These are phyloP conservation scores for Cladochytrium replicatum DNA, from an alignment of 192 early-diverging fungal species.

Conservation along the genomic window DNA sequence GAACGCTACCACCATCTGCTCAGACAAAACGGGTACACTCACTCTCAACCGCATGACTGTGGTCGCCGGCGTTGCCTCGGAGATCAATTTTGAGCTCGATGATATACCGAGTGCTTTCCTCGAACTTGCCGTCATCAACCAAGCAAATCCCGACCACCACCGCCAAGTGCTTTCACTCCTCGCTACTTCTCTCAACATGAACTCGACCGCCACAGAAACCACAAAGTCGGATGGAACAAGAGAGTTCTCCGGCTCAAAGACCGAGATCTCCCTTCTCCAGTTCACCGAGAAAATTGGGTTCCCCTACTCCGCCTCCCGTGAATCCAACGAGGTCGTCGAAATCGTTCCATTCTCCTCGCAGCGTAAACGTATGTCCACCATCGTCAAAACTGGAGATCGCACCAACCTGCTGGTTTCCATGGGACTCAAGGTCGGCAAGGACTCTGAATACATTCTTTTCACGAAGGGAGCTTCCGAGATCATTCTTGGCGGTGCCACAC, in stretches of 20 bases:
- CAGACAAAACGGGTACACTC: slow-evolving; percentile 97
- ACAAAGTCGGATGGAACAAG: slow-evolving; percentile 12
- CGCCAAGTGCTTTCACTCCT: slow-evolving; percentile 57
- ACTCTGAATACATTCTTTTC: slow-evolving; percentile 60
- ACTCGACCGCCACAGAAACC: slow-evolving; percentile 41
- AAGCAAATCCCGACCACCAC: slow-evolving; percentile 31
- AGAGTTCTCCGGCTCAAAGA: slow-evolving; percentile 81
- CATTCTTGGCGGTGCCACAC: too few species aligned
- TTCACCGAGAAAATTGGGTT: slow-evolving; percentile 62
- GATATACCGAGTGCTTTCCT: slow-evolving; percentile 29
- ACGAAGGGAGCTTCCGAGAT: slow-evolving; percentile 94
- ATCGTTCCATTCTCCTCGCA: slow-evolving; percentile 87
- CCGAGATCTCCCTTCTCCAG: slow-evolving; percentile 82
- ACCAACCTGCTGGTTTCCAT: slow-evolving; percentile 7
- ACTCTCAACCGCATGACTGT: slow-evolving; percentile 98
- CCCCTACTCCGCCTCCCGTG: slow-evolving; percentile 53
- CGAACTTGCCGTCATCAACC: too few species aligned
- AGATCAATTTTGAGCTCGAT: slow-evolving; percentile 46
- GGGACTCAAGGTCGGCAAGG: slow-evolving; percentile 11
- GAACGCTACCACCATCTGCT: slow-evolving; percentile 96
- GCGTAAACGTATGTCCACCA: slow-evolving; percentile 86
- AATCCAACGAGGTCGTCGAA: slow-evolving; percentile 52
- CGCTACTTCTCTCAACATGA: slow-evolving; percentile 34
- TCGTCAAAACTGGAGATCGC: slow-evolving; percentile 50
- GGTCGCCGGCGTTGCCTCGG: slow-evolving; percentile 70